Conservation (phyloP, 2,329 filamentous ascomycete genomes). For the Hymenoscyphus fraxineus region DNA sequence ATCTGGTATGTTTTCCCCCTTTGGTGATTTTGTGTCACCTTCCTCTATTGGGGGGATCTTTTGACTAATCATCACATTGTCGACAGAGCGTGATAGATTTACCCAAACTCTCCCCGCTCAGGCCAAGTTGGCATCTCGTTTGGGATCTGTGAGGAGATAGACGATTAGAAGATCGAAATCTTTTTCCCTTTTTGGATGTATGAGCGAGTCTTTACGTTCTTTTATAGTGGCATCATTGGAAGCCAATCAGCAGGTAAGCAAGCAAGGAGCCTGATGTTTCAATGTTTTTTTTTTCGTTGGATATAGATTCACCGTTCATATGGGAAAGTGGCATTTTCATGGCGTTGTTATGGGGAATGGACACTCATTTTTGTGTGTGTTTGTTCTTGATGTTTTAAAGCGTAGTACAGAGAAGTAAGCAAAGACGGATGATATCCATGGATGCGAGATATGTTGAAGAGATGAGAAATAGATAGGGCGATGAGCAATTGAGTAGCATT, state of each 20-base stretch:
- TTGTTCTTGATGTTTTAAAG: not conserved
- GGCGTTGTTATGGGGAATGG: not conserved
- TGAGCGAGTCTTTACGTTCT: not conserved
- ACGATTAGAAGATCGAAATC: not conserved
- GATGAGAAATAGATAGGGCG: not conserved
- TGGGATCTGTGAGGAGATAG: constrained; percentile 35
- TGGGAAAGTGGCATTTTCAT: not conserved
- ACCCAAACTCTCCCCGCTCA: constrained; percentile 34
- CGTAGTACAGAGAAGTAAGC: not conserved
- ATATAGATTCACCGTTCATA: not conserved
- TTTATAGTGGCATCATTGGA: not conserved
- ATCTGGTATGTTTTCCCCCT: constrained; percentile 36
- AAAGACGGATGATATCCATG: not conserved
- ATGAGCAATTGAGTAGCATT: not conserved
- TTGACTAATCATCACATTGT: constrained; percentile 10
- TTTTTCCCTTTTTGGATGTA: not conserved
- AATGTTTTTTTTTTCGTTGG: not conserved
- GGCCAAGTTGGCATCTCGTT: constrained; percentile 32
- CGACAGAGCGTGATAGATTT: constrained; percentile 33
- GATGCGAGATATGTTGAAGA: not conserved
- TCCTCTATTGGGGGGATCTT: not conserved
- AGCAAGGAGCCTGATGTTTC: not conserved
- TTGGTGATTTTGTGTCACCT: not conserved
- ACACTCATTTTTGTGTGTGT: not conserved
- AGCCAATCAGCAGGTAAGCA: not conserved